These are phyloP conservation scores for Fomes fomentarius DNA, from an alignment of 1,284 basidiomycete species.

Conservation along the genomic window DNA sequence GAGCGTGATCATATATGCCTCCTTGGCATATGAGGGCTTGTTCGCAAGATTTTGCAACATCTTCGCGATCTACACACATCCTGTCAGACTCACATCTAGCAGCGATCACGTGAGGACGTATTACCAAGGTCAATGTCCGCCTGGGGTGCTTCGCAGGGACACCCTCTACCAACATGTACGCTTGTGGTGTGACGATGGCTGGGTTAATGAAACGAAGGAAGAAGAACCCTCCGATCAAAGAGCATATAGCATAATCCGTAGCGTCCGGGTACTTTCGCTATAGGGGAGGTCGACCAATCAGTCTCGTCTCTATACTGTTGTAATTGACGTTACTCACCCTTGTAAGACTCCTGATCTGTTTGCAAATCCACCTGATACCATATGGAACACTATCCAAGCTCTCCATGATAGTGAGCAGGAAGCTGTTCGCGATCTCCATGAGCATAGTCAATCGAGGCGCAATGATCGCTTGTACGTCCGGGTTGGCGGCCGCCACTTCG, in stretches of 20 bases:
- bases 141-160: slow-evolving; percentile 97
- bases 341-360: slow-evolving; percentile 96
- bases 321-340: slow-evolving; percentile 53
- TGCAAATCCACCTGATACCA: slow-evolving; percentile 99
- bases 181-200: slow-evolving; percentile 99
- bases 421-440: slow-evolving; percentile 98
- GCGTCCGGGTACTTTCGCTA: slow-evolving; percentile 89
- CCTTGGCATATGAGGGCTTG: slow-evolving; percentile 97
- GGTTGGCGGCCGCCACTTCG: slow-evolving; percentile 91
- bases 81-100: not conserved
- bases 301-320: not conserved
- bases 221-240: slow-evolving; percentile 99
- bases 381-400: slow-evolving; percentile 98
- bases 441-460: slow-evolving; percentile 95
- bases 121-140: slow-evolving; percentile 90
- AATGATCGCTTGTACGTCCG: slow-evolving; percentile 97
- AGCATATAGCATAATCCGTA: slow-evolving; percentile 97
- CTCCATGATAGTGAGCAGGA: slow-evolving; percentile 97
- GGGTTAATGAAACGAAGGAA: slow-evolving; percentile 99
- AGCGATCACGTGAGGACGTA: slow-evolving; percentile 26
- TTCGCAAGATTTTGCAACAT: slow-evolving; percentile 99
- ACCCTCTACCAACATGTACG: slow-evolving; percentile 98
- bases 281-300: not conserved
- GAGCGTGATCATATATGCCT: slow-evolving; percentile 97
- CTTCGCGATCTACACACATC: slow-evolving; percentile 84